Conservation (phyloP, 495 filamentous ascomycete genomes). For the Sphaerosporella brunnea region DNA sequence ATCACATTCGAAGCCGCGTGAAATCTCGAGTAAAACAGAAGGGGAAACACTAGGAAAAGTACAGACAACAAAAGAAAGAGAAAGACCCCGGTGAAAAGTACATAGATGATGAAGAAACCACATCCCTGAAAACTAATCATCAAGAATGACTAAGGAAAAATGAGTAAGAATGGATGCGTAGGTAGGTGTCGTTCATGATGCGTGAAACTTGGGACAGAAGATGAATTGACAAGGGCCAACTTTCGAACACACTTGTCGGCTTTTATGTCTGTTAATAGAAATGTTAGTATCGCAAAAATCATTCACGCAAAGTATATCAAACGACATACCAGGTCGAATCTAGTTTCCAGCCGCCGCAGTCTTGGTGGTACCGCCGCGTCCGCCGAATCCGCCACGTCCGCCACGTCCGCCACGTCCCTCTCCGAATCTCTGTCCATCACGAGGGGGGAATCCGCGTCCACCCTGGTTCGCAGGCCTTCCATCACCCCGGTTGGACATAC, state of each 20-base stretch:
- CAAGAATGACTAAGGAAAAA: neutral
- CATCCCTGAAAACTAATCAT: neutral
- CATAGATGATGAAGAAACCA: neutral
- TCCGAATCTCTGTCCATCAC: conserved; percentile 1
- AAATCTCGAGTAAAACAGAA: no score
- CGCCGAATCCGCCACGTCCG: conserved; percentile 4
- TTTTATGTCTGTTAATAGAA: no score
- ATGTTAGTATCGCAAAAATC: no score
- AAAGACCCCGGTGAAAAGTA: neutral
- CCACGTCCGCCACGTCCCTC: conserved; percentile 4
- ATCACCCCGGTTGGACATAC: conserved; percentile 1
- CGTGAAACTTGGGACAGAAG: neutral
- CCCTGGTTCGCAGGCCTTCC: conserved; percentile 1
- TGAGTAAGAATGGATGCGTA: no score
- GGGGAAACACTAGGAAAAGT: no score
- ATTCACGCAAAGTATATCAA: no score
- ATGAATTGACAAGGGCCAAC: no score
- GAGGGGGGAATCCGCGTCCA: neutral
- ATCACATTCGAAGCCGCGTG: no score
- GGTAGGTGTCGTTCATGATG: neutral
- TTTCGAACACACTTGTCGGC: no score
- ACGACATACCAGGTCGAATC: no score
- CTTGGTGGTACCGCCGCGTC: neutral
- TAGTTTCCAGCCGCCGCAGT: conserved; percentile 1
- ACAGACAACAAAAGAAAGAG: neutral